Conservation (phyloP, 306 rosid genomes). For the Trifolium repens region DNA sequence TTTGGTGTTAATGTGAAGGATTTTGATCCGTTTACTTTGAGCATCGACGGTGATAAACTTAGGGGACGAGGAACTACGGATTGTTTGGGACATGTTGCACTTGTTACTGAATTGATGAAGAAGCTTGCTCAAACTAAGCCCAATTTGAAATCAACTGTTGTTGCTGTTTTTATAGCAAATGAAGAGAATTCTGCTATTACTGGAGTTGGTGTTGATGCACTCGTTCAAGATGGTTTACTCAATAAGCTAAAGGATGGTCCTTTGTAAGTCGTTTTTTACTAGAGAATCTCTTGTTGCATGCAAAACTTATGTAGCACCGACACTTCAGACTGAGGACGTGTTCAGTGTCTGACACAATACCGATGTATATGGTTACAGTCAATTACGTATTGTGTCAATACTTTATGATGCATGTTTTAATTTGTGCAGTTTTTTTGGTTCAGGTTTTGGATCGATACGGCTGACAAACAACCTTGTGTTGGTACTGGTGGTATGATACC, state of each 20-base stretch:
- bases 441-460: constrained; percentile 93
- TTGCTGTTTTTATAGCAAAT: constrained; percentile 85
- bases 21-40: constrained; percentile 89
- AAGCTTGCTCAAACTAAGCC: constrained; percentile 82
- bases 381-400: background rate
- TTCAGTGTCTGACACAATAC: background rate
- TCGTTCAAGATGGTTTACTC: constrained; percentile 80
- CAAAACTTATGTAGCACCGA: background rate
- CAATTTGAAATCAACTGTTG: constrained; percentile 75
- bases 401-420: background rate
- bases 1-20: constrained; percentile 55
- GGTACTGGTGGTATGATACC: constrained; percentile 97
- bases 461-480: constrained; percentile 92
- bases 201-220: constrained; percentile 91
- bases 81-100: constrained; percentile 95
- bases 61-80: constrained; percentile 96
- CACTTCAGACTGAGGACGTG: background rate
- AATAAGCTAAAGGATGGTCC: constrained; percentile 80
- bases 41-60: constrained; percentile 86
- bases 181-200: constrained; percentile 86
- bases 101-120: constrained; percentile 79
- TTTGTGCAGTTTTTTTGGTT: constrained; percentile 28
- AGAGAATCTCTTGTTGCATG: constrained; percentile 13
- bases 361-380: background rate
- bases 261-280: constrained; percentile 57